Conservation (phyloP, 768 basidiomycete genomes). For the Suillus subalutaceus region DNA sequence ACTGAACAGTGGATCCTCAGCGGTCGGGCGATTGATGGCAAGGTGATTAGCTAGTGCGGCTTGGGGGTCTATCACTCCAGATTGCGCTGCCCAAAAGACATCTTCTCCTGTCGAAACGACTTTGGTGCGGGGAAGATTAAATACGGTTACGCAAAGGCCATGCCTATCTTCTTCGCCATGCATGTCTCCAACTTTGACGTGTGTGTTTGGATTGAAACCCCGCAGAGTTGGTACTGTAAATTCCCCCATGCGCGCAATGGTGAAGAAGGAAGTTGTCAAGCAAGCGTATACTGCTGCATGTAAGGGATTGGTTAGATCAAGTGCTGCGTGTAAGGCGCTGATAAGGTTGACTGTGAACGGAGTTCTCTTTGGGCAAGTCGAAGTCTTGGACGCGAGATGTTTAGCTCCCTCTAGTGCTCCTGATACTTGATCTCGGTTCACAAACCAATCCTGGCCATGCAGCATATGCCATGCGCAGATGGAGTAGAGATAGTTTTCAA, state of each 20-base stretch:
- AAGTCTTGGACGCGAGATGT: conserved; percentile 11
- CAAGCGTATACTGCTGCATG: background rate
- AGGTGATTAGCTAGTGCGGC: background rate
- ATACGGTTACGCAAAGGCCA: background rate
- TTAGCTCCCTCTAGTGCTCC: conserved; percentile 23
- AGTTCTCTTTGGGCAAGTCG: background rate
- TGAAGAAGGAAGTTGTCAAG: background rate
- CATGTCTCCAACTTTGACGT: conserved; percentile 6
- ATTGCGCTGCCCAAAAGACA: background rate
- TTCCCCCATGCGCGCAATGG: background rate
- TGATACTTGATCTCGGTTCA: conserved; percentile 30
- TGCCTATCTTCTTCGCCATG: rapidly evolving
- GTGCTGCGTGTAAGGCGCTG: rapidly evolving
- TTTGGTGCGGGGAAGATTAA: background rate
- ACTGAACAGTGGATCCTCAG: conserved; percentile 14
- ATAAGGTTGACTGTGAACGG: background rate
- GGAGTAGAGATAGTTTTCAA: conserved; percentile 41
- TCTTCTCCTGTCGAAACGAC: background rate
- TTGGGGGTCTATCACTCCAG: background rate
- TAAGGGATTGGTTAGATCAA: background rate
- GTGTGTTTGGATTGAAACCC: background rate
- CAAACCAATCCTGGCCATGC: conserved; percentile 39
- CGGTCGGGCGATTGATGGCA: background rate
- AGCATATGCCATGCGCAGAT: conserved; percentile 51
- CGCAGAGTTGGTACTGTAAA: background rate